Percentiles rank a stretch among this genome's conserved stretches.
Conservation (phyloP, 2,329 filamentous ascomycete species). For the Ilyonectria sp. region DNA sequence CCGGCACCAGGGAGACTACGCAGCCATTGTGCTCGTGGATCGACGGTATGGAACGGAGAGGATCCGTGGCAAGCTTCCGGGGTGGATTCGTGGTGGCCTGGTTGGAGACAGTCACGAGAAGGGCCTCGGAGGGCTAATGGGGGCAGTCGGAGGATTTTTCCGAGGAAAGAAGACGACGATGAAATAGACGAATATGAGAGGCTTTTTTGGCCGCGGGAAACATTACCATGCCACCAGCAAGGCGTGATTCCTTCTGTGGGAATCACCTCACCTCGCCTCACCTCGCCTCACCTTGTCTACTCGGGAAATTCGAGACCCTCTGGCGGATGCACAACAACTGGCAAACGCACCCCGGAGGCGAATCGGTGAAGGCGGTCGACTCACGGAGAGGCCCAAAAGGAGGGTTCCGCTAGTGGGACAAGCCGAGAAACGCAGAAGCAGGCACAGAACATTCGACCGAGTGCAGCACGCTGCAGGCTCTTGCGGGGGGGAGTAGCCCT, state of each 20-base stretch:
- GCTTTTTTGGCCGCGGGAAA: background rate
- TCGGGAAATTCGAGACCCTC: constrained; percentile 35
- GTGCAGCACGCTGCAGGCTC: constrained; percentile 19
- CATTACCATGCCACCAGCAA: constrained; percentile 5
- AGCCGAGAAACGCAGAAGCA: constrained; percentile 34
- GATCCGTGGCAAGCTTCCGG: constrained; percentile 85
- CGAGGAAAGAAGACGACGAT: constrained; percentile 58
- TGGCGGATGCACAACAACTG: constrained; percentile 30
- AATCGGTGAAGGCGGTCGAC: constrained; percentile 24
- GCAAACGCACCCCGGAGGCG: constrained; percentile 28
- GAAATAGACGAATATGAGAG: constrained; percentile 12
- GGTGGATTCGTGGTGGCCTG: constrained; percentile 87
- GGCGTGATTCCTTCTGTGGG: background rate
- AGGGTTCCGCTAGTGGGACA: constrained; percentile 16
- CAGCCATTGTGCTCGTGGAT: constrained; percentile 89
- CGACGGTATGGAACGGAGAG: constrained; percentile 81
- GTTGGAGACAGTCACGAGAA: constrained; percentile 63
- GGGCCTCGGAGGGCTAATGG: constrained; percentile 72
- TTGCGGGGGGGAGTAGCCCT: background rate
- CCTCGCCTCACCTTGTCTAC: constrained; percentile 7
- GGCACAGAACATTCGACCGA: constrained; percentile 44
- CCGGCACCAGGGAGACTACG: constrained; percentile 89
- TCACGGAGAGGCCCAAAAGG: constrained; percentile 18
- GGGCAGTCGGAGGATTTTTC: constrained; percentile 71
- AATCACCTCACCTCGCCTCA: constrained; percentile 13